Conservation (phyloP, 345 rosid genomes). For the Melastoma malabathricum region DNA sequence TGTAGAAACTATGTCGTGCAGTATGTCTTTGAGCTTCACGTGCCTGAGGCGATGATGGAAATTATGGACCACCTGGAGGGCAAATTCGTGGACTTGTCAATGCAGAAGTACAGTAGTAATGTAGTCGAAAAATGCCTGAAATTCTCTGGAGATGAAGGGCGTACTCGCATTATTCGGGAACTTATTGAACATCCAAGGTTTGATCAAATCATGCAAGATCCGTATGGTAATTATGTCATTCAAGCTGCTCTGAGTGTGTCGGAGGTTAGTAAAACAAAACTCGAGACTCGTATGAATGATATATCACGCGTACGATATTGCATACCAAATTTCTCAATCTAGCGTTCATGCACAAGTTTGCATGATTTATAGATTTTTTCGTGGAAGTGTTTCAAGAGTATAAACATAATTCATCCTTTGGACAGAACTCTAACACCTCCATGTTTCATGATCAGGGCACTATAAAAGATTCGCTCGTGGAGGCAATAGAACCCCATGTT, state of each 20-base stretch:
- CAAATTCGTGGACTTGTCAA: slow-evolving; percentile 48
- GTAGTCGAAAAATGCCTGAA: slow-evolving; percentile 76
- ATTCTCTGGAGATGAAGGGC: slow-evolving; percentile 35
- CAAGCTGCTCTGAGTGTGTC: slow-evolving; percentile 65
- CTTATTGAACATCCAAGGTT: slow-evolving; percentile 40
- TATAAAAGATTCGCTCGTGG: slow-evolving; percentile 40
- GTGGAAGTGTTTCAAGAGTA: no score
- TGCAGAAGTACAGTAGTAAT: slow-evolving; percentile 82
- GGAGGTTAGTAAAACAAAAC: slow-evolving; percentile 25
- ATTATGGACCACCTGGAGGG: slow-evolving; percentile 56
- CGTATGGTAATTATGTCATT: slow-evolving; percentile 69
- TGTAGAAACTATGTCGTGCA: slow-evolving; percentile 77
- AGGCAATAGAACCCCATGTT: slow-evolving; percentile 47
- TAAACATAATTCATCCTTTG: neutral
- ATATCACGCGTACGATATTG: no score
- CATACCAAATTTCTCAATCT: no score
- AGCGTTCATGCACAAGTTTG: no score
- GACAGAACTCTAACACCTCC: neutral
- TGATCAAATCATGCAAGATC: slow-evolving; percentile 74
- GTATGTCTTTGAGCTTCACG: slow-evolving; percentile 47
- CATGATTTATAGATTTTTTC: neutral
- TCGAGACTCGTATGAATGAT: no score
- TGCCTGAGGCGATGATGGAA: slow-evolving; percentile 35
- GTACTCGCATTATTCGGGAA: slow-evolving; percentile 33
- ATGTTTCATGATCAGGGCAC: slow-evolving; percentile 35